Base-by-base conservation (phyloP, 1,284 basidiomycete species). In the Veloporphyrellus conicus region DNA sequence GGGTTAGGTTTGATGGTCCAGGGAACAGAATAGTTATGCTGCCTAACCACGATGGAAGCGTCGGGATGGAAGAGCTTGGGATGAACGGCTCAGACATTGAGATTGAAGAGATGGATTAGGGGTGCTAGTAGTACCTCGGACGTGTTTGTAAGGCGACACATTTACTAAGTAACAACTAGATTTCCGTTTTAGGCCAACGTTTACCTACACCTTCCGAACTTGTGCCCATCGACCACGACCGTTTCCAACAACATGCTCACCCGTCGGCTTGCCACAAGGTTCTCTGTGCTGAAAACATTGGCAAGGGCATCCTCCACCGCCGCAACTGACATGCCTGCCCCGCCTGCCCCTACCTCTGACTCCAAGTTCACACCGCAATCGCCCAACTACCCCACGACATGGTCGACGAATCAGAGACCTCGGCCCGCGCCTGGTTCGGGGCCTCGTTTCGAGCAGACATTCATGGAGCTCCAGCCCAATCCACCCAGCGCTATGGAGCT, bases 401-500 rank as follows among this genome's bases (percentile, higher is more conserved):
- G 90, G 90, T 88, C 88, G 6, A 80, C 81, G 20, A 82, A 68
- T 64, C 90, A 93, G 70, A 71, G 65, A 27, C 70, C 78, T 22
- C 83, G 87, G 40, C 81, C 86, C 14, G 68, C 66, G 15, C 65
- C 69, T 41, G 68, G 65, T 27, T 77, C 76, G 11, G 78, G 81
- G 43, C 87, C 92, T 15, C 82, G 93, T 23, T 97, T 97, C 64
- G 95, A 98, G 72, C 95, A 98, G 74, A 90, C 89, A 18, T 71
- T 73, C 36, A 81, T 93, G 76, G 81, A 83, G 39, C 74, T 92
- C 48, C 95, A 99, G 68, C 95, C 95, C 1, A 81, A 82, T 52
- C 87, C 93, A n/a, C 74, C 87, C 54, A 90, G 89, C 52, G 95
- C 94, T 3, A 93, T 97, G 84, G 86, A 88, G 56, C 76, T 97